Evolutionary conservation across 1,139 yeast species (phyloP), one percentile per base, ranked within the genome.

Genomic region (Geotrichum carabidarum): DNA sequence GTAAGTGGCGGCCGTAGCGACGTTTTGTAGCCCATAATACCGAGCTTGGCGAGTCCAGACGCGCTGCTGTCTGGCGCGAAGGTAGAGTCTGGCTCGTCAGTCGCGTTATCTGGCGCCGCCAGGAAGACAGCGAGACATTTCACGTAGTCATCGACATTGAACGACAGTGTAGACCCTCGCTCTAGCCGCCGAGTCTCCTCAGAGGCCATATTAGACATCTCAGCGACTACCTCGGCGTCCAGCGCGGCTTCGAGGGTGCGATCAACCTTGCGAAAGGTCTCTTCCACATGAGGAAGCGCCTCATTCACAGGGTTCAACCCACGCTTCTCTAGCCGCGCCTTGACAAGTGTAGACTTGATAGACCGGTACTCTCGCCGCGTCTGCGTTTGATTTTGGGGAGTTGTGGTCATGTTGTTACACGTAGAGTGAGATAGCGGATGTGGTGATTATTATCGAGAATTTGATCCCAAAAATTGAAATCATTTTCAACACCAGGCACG

Each of bases 141-240:
- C 6, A 77, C 62, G 57, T 82, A 78, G 22, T 80, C 83, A 1
- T 74, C 73, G 14, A 78, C 66, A 57, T 75, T 76, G 8, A 86
- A 65, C 1, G 79, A 69, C 8, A 51, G 49, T 12, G 56, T 34
- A 4, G 58, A 48, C 8, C 57, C 58, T 41, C 59, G 55, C 47
- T 59, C 60, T 34, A 56, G 32, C 14, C 46, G 51, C 8, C 60
- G 52, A 15, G 61, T 46, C 36, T 55, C 58, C 15, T 47, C 52
- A 14, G 55, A 56, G 3, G 60, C 49, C 8, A 60, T 49, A 11
- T 52, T 57, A 3, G 60, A 52, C 48, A 57, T 46, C 32, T 48
- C 48, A 2, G 51, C 56, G 22, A 58, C 48, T 8, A 57, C 44
- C 12, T 48, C 53, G 12, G 59, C 53, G 46, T 61, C 63, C 36